Percentiles rank a stretch among this genome's conserved stretches.
phyloP scores from a whole-genome alignment of 371 early-diverging fungal species.

The Mortierella sp. region DNA sequence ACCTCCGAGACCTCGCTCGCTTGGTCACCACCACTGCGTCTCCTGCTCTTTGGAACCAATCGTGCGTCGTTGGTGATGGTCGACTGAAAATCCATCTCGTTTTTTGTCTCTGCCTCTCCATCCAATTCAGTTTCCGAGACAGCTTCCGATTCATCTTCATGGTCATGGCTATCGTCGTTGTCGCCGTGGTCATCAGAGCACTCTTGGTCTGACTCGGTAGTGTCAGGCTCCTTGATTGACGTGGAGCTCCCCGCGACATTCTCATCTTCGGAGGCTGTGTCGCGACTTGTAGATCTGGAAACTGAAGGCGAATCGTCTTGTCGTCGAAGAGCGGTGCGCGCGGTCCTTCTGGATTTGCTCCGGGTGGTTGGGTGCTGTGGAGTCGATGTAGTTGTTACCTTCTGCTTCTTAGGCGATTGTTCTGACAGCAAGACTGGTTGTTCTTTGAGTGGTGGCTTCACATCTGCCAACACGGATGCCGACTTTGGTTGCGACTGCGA shows the following conservation, averaged over 20 bases:
- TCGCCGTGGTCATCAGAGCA: background rate
- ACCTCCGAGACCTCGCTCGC: background rate
- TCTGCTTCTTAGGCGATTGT: background rate
- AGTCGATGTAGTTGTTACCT: background rate
- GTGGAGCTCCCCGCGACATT: background rate
- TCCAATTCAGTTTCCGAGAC: background rate
- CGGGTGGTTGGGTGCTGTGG: background rate
- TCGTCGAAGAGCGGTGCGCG: background rate
- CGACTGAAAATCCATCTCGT: background rate
- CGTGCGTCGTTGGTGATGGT: background rate
- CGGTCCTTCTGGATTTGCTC: background rate
- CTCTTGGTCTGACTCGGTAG: background rate
- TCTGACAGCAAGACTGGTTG: background rate
- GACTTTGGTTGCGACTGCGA: background rate
- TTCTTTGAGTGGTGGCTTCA: background rate
- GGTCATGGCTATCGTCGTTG: background rate
- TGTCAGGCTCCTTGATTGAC: background rate
- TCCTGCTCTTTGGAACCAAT: background rate
- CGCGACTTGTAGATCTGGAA: too few relatives aligned
- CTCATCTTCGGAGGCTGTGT: too few relatives aligned
- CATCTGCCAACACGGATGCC: background rate
- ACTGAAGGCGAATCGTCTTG: background rate
- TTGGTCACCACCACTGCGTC: background rate
- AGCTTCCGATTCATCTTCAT: background rate
- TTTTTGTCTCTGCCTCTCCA: background rate